Base-by-base conservation (phyloP, 169 alveolate genomes). In the Plasmodium ovale region DNA sequence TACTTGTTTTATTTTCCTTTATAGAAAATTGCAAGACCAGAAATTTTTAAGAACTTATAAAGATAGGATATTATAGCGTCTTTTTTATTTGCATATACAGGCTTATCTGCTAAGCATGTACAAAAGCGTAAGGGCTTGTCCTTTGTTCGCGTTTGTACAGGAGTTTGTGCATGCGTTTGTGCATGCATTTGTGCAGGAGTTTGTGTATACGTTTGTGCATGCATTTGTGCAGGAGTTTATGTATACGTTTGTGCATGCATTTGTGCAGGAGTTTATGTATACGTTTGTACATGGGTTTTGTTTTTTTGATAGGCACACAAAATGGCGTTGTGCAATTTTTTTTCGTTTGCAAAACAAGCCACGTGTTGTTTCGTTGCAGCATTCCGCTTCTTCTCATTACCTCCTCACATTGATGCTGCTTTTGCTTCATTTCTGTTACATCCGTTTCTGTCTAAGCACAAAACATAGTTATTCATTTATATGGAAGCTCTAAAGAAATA, bases 31-130 rank as follows among this genome's bases (percentile, higher is more conserved):
- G 39, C 44, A 82, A 29, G 37, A 65, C 6, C 39, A 56, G 31
- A 82, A 67, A 35, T 42, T 23, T 47, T 51, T 82, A 19, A 82
- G 90, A 59, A 27, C 71, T 4, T 58, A 53, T 51, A 74, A 47
- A 74, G 60, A 53, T 56, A 47, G 56, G 54, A 47, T 72, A 72
- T 72, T 27, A 72, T 49, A 42, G 31, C 14, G 7, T 27, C 59
- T 35, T 72, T 72, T n/a, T n/a, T n/a, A n/a, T n/a, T n/a, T n/a
- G n/a, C n/a, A n/a, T n/a, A n/a, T n/a, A n/a, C n/a, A n/a, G n/a
- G n/a, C n/a, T n/a, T n/a, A n/a, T n/a, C n/a, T n/a, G n/a, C n/a
- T n/a, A n/a, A n/a, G n/a, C n/a, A n/a, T n/a, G n/a, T n/a, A n/a
- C n/a, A n/a, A n/a, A n/a, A n/a, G n/a, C n/a, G n/a, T n/a, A n/a